Evolutionary conservation across 495 filamentous ascomycete species (phyloP).

Genomic region (Neurospora hispaniola): DNA sequence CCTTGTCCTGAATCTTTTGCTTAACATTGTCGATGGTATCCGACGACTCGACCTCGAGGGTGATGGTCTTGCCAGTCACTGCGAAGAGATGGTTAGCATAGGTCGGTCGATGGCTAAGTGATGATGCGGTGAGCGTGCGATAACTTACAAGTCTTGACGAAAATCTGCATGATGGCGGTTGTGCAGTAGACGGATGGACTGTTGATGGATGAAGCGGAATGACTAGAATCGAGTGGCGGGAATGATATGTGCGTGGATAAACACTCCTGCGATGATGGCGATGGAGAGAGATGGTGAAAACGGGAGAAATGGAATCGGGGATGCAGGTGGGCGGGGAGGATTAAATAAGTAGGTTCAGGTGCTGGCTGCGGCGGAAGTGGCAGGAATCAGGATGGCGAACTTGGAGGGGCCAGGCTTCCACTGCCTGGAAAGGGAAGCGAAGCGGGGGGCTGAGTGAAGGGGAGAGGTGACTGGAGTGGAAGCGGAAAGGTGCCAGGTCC

Average conservation of each 20-base stretch:
- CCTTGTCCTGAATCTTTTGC: conserved; percentile 98
- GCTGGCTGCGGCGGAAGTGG: conserved; percentile 20
- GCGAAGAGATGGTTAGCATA: conserved; percentile 17
- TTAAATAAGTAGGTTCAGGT: conserved; percentile 28
- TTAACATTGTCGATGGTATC: conserved; percentile 99
- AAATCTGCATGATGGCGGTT: conserved; percentile 74
- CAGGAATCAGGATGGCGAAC: conserved; percentile 23
- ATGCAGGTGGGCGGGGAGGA: conserved; percentile 3
- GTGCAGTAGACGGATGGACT: background rate
- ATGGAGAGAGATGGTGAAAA: conserved; percentile 9
- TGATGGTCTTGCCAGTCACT: conserved; percentile 99
- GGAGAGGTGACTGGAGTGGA: background rate
- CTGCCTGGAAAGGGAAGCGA: background rate
- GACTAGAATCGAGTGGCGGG: conserved; percentile 8
- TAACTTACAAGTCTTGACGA: conserved; percentile 88
- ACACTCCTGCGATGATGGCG: conserved; percentile 17
- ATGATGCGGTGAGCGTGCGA: conserved; percentile 12
- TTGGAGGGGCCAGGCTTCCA: conserved; percentile 2
- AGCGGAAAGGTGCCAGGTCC: background rate
- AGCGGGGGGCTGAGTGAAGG: background rate
- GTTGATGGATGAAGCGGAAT: background rate
- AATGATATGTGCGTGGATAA: conserved; percentile 10
- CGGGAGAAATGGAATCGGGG: conserved; percentile 1
- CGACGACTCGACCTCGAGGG: conserved; percentile 94
- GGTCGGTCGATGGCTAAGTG: background rate